Conservation (phyloP, 2,329 filamentous ascomycete species). For the Diaporthe amygdali region DNA sequence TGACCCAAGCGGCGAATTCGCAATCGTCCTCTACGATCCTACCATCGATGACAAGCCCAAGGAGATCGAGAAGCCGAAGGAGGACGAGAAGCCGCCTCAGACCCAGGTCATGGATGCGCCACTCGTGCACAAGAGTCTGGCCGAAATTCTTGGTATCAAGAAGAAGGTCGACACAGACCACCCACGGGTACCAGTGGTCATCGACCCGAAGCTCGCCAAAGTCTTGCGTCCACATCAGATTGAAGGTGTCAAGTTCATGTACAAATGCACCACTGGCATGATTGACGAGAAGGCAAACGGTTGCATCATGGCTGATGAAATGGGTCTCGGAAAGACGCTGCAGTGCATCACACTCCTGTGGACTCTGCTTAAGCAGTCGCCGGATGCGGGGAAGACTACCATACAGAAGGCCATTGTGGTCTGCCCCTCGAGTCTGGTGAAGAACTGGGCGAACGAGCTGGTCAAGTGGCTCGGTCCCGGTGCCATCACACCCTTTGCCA, state of each 20-base stretch:
- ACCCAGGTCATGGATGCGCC: slow-evolving; percentile 72
- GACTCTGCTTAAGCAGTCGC: slow-evolving; percentile 94
- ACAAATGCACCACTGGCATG: slow-evolving; percentile 92
- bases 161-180: slow-evolving; percentile 82
- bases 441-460: slow-evolving; percentile 98
- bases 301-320: slow-evolving; percentile 99
- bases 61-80: slow-evolving; percentile 52
- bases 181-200: slow-evolving; percentile 94
- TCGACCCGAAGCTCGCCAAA: slow-evolving; percentile 88
- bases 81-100: slow-evolving; percentile 49
- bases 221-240: slow-evolving; percentile 95
- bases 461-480: slow-evolving; percentile 95
- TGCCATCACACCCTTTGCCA: slow-evolving; percentile 90
- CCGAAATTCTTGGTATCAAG: slow-evolving; percentile 93
- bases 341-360: slow-evolving; percentile 97
- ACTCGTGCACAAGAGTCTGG: slow-evolving; percentile 90
- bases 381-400: slow-evolving; percentile 89
- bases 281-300: slow-evolving; percentile 93
- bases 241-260: slow-evolving; percentile 97
- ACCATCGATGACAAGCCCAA: slow-evolving; percentile 86
- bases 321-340: slow-evolving; percentile 96
- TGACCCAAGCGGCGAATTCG: slow-evolving; percentile 93
- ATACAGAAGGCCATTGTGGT: slow-evolving; percentile 98
- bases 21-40: slow-evolving; percentile 94
- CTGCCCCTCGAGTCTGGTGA: slow-evolving; percentile 93